Evolutionary conservation across 1,139 yeast species (phyloP), one percentile per base, ranked within the genome.

Genomic region (Yamadazyma oceani): DNA sequence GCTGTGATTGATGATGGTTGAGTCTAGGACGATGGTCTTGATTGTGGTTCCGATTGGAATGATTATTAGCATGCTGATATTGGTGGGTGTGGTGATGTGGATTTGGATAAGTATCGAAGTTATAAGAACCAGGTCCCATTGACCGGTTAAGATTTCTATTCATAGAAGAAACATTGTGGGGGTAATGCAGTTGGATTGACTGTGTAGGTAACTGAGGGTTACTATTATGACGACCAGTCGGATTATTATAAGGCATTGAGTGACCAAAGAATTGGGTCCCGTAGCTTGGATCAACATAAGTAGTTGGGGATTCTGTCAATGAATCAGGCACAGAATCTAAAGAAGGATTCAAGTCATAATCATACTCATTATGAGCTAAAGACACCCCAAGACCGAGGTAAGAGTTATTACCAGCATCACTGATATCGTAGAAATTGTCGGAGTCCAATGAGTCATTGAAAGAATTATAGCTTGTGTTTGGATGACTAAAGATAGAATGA

Each of bases 321-420:
- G 43, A 48, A 35, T 62, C 64, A 6, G 62, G 63, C 28, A 61
- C 54, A 4, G 60, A 55, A 24, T 63, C 66, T 21, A 62, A 50
- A 2, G 63, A 56, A 7, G 57, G 62, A 38, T 55, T 59, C 31
- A 59, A 43, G 19, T 62, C 65, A 34, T 57, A 57, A 27, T 61
- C 66, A 17, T 51, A 47, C 29, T 51, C 38, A 38, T 53, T 54
- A 41, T 15, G 5, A 27, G 16, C 3, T 21, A 27, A 9, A 4
- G 30, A 10, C 6, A 14, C 30, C 12, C 30, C 30, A 27, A 27
- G 21, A 16, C 16, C 16, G 5, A 27, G 21, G 16, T 27, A 14
- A 5, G 30, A 16, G 16, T 27, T 27, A 16, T 14, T 16, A n/a
- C 15, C 5, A 13, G 30, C 10, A 16, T 29, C 32, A 29, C n/a